Base-by-base conservation (phyloP, 2,329 filamentous ascomycete genomes). In the Calonectria naviculata region DNA sequence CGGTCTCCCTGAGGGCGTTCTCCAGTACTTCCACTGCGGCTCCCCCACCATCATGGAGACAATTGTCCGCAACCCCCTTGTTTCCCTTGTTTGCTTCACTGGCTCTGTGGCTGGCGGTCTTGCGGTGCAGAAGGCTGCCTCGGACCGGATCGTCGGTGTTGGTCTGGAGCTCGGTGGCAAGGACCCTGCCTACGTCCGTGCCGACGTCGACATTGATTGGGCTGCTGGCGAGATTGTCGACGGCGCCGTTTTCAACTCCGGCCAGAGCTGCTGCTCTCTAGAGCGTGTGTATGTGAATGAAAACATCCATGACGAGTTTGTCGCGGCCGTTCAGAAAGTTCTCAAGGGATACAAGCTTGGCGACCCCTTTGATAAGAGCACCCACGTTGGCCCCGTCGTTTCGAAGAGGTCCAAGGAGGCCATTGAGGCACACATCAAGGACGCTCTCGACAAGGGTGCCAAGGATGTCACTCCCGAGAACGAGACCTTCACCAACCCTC, bases 211-310 rank as follows among this genome's bases (percentile, higher is more conserved):
- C 81, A 84, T 97, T 58, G 91, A 91, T 58, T 98, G 95, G 96
- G 95, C 93, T 0, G 96, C 96, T 0, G 95, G 94, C 76, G 95
- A 98, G 84, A 97, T 98, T 78, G 95, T 98, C 17, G 96, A 98
- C 78, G 96, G 96, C 24, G 93, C 95, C n/a, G 88, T 98, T 68
- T 98, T 98, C 88, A 98, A 98, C 86, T 98, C 95, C 63, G 96
- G 96, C n/a, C 96, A 98, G 86, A 97, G 95, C 81, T 98, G 96
- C 87, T 98, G 96, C 84, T 94, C 95, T 28, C 88, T 98, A 65
- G 96, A 98, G 85, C 89, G 96, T 38, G 91, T 98, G 24, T 98
- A 98, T 79, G 95, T 98, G 6, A 92, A 97, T 78, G 93, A 94
- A 80, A 92, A 90, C 76, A 90, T 98, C 61, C 92, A 98, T 82